Evolutionary conservation across 305 asterid genomes (phyloP).

Genomic region (Fraxinus albicans): DNA sequence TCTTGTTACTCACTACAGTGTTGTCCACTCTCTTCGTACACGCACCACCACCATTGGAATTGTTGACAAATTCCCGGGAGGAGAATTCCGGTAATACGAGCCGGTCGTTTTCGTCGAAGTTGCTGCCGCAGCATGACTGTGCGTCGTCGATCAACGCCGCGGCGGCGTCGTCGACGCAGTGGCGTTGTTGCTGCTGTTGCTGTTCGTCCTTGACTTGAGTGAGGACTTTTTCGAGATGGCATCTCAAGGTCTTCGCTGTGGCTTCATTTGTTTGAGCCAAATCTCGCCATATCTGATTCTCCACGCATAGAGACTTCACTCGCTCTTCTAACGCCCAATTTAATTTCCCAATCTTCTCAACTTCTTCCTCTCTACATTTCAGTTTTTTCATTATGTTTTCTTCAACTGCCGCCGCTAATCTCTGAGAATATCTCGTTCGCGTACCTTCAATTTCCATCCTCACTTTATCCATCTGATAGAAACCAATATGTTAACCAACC

Average conservation of each 20-base stretch:
- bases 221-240: constrained; percentile 67
- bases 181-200: constrained; percentile 8
- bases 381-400: constrained; percentile 49
- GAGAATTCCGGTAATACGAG: constrained; percentile 14
- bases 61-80: not conserved
- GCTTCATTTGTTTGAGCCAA: constrained; percentile 78
- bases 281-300: constrained; percentile 80
- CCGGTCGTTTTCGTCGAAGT: constrained; percentile 26
- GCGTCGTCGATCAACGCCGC: constrained; percentile 48
- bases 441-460: constrained; percentile 56
- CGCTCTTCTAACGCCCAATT: constrained; percentile 69
- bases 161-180: not conserved
- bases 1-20: not conserved
- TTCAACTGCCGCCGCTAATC: constrained; percentile 55
- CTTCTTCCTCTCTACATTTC: constrained; percentile 63
- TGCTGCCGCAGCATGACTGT: constrained; percentile 74
- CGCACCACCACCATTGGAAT: not conserved
- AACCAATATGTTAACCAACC: not conserved
- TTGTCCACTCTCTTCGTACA: not conserved
- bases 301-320: constrained; percentile 62
- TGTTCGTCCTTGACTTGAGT: constrained; percentile 48
- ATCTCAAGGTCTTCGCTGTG: constrained; percentile 63
- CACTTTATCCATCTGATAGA: constrained; percentile 59
- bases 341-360: constrained; percentile 57
- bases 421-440: constrained; percentile 44